Conservation (phyloP, 2,329 filamentous ascomycete genomes). For the Cercospora canescens region DNA sequence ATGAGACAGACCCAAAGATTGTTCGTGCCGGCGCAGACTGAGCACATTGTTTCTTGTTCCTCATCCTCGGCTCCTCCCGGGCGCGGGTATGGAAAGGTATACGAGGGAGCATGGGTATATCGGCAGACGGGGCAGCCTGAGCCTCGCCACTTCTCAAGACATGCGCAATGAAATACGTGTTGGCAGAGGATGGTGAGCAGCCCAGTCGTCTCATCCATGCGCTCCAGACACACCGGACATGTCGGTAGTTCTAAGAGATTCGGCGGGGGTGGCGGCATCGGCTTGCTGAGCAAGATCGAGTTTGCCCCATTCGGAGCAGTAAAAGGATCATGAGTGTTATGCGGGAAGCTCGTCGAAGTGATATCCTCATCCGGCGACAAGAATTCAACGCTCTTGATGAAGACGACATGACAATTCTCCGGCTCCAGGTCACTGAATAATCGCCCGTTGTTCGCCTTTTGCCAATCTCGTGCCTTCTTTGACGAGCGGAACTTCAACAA, state of each 20-base stretch:
- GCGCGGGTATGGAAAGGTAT: conserved; percentile 39
- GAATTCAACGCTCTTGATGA: conserved; percentile 89
- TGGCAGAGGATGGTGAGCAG: conserved; percentile 95
- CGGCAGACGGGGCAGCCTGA: conserved; percentile 92
- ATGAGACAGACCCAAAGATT: conserved; percentile 96
- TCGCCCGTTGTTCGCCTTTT: conserved; percentile 85
- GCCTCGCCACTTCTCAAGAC: conserved; percentile 93
- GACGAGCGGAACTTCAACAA: conserved; percentile 87
- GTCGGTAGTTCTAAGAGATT: conserved; percentile 89
- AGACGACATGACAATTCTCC: conserved; percentile 92
- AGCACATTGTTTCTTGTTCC: conserved; percentile 70
- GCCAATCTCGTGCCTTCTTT: conserved; percentile 75
- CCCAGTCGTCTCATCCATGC: conserved; percentile 97
- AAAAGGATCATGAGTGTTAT: conserved; percentile 64
- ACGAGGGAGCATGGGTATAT: conserved; percentile 69
- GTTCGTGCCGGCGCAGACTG: conserved; percentile 72
- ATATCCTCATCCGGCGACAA: conserved; percentile 58
- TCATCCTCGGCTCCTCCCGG: conserved; percentile 35
- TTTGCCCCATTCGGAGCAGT: conserved; percentile 36
- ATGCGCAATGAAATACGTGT: conserved; percentile 96
- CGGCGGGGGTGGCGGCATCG: conserved; percentile 73
- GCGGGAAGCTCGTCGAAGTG: conserved; percentile 58
- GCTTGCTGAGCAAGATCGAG: conserved; percentile 49
- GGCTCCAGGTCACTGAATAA: conserved; percentile 76
- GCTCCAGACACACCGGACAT: conserved; percentile 92